These are phyloP conservation scores for Suhomyces kunorum DNA, from an alignment of 1,139 yeast species.

Conservation along the genomic window DNA sequence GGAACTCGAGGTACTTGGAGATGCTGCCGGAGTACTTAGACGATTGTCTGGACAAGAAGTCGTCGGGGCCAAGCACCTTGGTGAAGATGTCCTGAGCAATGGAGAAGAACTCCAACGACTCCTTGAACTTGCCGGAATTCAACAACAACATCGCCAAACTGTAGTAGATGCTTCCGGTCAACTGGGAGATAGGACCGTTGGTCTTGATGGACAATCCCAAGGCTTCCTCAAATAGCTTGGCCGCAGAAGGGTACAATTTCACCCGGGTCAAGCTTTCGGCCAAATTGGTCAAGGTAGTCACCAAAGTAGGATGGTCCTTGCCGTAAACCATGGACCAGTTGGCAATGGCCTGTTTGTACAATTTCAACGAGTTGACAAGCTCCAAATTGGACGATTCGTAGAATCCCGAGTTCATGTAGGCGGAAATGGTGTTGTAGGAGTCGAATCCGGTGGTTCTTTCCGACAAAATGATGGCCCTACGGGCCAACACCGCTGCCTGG, in stretches of 20 bases:
- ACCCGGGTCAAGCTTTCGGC: slow-evolving; percentile 60
- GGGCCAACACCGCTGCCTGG: slow-evolving; percentile 67
- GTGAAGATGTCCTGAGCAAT: slow-evolving; percentile 56
- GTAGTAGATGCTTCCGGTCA: slow-evolving; percentile 60
- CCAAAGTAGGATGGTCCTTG: slow-evolving; percentile 65
- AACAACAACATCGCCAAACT: slow-evolving; percentile 69
- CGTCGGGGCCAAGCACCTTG: slow-evolving; percentile 61
- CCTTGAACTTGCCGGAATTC: slow-evolving; percentile 51
- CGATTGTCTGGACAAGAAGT: slow-evolving; percentile 62
- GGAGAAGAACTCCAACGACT: slow-evolving; percentile 55
- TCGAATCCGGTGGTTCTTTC: slow-evolving; percentile 86
- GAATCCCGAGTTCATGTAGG: slow-evolving; percentile 73
- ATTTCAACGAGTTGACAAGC: slow-evolving; percentile 59
- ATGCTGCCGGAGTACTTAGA: slow-evolving; percentile 61
- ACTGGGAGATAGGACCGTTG: slow-evolving; percentile 60
- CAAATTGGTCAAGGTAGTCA: slow-evolving; percentile 66
- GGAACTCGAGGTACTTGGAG: slow-evolving; percentile 40
- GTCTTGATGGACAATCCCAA: slow-evolving; percentile 48
- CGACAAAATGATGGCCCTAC: slow-evolving; percentile 69
- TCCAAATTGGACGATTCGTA: slow-evolving; percentile 66
- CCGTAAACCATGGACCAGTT: slow-evolving; percentile 59
- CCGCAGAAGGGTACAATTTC: slow-evolving; percentile 40
- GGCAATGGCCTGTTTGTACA: slow-evolving; percentile 61
- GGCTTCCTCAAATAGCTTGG: slow-evolving; percentile 43
- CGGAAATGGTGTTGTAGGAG: slow-evolving; percentile 70